These are phyloP conservation scores for Coccomyxa sp. DNA, from an alignment of 139 green algal species.

Conservation along the genomic window DNA sequence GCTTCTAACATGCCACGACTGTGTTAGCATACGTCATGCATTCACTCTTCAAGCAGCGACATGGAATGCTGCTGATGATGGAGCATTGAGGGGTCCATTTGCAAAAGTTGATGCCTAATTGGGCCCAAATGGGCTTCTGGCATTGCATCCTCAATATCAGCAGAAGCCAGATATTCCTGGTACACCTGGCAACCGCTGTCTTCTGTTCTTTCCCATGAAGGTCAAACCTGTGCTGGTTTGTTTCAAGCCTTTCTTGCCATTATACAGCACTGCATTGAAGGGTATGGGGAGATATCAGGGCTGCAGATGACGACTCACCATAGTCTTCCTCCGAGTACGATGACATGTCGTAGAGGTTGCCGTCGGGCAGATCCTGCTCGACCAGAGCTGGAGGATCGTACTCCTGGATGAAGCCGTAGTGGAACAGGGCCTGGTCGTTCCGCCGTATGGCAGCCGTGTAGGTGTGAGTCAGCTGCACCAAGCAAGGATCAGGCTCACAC, in stretches of 20 bases:
- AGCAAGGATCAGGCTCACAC: too few relatives aligned
- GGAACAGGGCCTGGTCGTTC: background rate
- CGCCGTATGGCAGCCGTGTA: background rate
- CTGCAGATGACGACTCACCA: background rate
- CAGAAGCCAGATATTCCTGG: background rate
- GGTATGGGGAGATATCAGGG: background rate
- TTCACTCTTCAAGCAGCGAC: background rate
- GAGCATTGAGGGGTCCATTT: background rate
- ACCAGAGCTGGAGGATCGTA: background rate
- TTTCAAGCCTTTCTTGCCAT: too few relatives aligned
- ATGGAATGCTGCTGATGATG: background rate
- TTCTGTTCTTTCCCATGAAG: background rate
- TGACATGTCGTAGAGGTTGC: background rate
- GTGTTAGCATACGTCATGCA: background rate
- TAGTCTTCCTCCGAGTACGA: background rate
- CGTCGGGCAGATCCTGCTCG: background rate
- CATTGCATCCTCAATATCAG: background rate
- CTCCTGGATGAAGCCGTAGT: background rate
- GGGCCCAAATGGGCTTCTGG: background rate
- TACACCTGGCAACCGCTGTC: background rate
- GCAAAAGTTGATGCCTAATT: background rate
- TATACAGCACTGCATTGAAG: background rate
- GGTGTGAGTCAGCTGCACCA: background rate
- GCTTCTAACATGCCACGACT: background rate
- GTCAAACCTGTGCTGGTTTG: background rate